Evolutionary conservation across 2,329 filamentous ascomycete genomes (phyloP), one percentile per base, ranked within the genome.

Genomic region (Microdochium trichocladiopsis): DNA sequence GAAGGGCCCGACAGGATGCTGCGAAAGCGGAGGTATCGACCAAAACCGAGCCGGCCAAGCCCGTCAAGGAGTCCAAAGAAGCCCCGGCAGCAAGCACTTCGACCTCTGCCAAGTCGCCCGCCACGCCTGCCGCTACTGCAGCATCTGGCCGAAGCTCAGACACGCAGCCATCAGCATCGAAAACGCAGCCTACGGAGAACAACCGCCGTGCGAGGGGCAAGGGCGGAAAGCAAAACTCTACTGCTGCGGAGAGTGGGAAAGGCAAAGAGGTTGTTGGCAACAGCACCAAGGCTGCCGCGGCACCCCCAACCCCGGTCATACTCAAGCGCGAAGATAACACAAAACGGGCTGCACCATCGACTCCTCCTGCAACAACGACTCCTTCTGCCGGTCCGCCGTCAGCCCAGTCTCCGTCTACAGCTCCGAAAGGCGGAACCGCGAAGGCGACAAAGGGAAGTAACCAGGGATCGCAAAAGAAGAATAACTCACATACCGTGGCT

Each of bases 1-100:
- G 83, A 53, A 78, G 79, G 61, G 79, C 80, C 16, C 77, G 81
- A 8, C 77, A 80, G 54, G 78, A 83, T 58, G 78, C 77, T 49
- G 76, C 78, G 12, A 82, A 83, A 64, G 73, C 77, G 1, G 80
- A 83, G 21, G 66, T 72, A 11, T 72, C 75, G 43, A 56, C 66
- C 12, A 79, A 78, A 57, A 28, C 64, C 2, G 56, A 68, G 25
- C 43, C 66, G 12, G 57, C 56, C 28, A 75, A 75, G 52, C 52
- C 52, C 4, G 54, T 50, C 18, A 65, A 63, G 50, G 60, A 63
- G 25, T 48, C 37, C 5, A 58, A 55, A 10, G 64, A 65, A 22
- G 41, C 45, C 4, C 63, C 63, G 47, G 52, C 56, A 5, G 18
- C 55, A 11, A 23, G 55, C 21, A 50, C 60, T 25, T 36, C 61